These are phyloP conservation scores for Coemansia sp. DNA, from an alignment of 192 early-diverging fungal species.

Conservation along the genomic window DNA sequence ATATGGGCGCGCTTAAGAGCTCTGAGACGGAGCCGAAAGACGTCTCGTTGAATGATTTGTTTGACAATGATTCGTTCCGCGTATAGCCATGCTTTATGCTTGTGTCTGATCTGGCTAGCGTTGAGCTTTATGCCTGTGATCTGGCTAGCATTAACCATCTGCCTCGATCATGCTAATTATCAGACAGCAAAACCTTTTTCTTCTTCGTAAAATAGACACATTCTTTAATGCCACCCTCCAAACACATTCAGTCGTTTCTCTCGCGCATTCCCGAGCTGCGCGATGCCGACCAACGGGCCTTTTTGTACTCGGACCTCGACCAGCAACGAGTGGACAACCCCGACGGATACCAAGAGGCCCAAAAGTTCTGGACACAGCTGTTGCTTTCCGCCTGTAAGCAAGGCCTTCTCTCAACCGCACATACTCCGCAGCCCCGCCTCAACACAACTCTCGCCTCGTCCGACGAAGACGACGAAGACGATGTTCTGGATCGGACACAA, in stretches of 20 bases:
- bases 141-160: too few relatives aligned
- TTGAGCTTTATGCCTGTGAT: not conserved
- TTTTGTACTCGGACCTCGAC: constrained; percentile 43
- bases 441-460: not conserved
- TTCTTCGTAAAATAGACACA: constrained; percentile 1
- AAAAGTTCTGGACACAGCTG: constrained; percentile 31
- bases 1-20: too few relatives aligned
- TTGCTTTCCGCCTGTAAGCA: constrained; percentile 13
- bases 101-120: not conserved
- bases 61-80: not conserved
- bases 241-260: not conserved
- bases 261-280: constrained; percentile 17
- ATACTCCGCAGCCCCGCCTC: not conserved
- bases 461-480: not conserved
- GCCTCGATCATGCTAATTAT: not conserved
- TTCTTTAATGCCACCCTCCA: constrained; percentile 2
- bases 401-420: constrained; percentile 17
- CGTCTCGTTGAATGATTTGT: not conserved
- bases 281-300: constrained; percentile 39
- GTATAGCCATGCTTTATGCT: not conserved
- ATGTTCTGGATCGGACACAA: not conserved
- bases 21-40: not conserved
- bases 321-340: constrained; percentile 40
- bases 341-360: constrained; percentile 35
- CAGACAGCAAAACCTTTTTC: not conserved